Percentiles rank a stretch among this genome's conserved stretches.
Conservation (phyloP, 768 basidiomycete genomes). For the Lactarius indigo region DNA sequence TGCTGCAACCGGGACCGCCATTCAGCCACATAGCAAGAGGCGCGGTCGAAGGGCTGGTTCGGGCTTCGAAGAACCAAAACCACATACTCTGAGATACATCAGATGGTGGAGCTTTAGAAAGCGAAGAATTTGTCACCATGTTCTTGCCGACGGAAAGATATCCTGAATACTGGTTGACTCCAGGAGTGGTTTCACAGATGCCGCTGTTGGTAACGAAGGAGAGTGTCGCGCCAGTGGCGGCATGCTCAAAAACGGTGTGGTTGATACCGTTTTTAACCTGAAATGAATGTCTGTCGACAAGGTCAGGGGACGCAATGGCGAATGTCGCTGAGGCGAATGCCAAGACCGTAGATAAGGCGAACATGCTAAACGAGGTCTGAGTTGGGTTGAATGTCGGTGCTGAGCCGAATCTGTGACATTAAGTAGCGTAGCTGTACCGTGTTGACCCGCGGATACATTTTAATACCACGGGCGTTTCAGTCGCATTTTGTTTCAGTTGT, state of each 20-base stretch:
- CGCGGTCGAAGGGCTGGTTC: neutral
- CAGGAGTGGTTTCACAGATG: neutral
- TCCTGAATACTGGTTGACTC: neutral
- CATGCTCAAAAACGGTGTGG: neutral
- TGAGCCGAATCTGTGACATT: too few relatives aligned
- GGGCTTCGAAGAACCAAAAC: conserved; percentile 7
- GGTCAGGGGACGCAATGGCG: neutral
- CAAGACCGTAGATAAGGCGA: neutral
- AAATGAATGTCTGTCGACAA: neutral
- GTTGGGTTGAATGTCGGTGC: too few relatives aligned
- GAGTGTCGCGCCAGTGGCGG: neutral
- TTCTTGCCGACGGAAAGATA: neutral
- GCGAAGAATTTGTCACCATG: neutral
- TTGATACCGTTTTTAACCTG: neutral
- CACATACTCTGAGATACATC: neutral
- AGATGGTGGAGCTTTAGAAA: neutral
- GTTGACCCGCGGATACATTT: neutral
- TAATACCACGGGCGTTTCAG: neutral
- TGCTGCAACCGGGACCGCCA: neutral
- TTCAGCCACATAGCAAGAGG: conserved; percentile 7
- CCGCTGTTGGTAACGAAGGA: neutral
- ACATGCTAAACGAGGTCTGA: too few relatives aligned
- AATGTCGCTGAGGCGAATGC: neutral
- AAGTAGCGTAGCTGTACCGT: neutral
- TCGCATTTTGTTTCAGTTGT: neutral